Conservation (phyloP, 2,329 filamentous ascomycete species). For the Beauveria bassiana region DNA sequence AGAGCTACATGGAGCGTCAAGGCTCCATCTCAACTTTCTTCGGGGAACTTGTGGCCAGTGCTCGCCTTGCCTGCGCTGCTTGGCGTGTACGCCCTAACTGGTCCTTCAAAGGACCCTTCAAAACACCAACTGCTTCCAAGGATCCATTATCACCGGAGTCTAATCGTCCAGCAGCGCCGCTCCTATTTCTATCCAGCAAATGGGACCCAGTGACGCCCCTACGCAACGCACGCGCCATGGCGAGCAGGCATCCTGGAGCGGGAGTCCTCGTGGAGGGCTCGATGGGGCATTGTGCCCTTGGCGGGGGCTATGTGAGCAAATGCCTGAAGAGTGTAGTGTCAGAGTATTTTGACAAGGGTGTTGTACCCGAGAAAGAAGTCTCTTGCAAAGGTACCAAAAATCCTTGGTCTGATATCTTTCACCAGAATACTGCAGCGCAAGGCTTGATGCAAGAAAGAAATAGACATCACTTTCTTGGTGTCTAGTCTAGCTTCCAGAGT, state of each 20-base stretch:
- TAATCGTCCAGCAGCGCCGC: constrained; percentile 31
- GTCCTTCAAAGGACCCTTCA: constrained; percentile 7
- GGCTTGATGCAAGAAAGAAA: not conserved
- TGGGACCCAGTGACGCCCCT: constrained; percentile 41
- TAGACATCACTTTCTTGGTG: not conserved
- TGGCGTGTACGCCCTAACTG: constrained; percentile 18
- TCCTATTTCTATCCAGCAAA: constrained; percentile 35
- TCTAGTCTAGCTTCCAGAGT: not conserved
- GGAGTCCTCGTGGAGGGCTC: constrained; percentile 17
- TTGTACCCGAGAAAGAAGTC: constrained; percentile 14
- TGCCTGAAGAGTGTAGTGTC: constrained; percentile 14
- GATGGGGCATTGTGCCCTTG: constrained; percentile 16
- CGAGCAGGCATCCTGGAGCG: constrained; percentile 16
- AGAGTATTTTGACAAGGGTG: constrained; percentile 17
- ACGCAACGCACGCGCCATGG: constrained; percentile 25
- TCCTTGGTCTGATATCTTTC: constrained; percentile 2
- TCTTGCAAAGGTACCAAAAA: constrained; percentile 15
- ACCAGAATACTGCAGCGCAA: too few relatives aligned
- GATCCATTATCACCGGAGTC: constrained; percentile 10
- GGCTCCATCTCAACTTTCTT: constrained; percentile 21
- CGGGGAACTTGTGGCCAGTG: constrained; percentile 25
- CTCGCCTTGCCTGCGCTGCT: constrained; percentile 32
- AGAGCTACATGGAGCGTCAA: constrained; percentile 22
- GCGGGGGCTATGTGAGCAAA: constrained; percentile 6
- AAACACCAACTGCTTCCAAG: not conserved